Base-by-base conservation (phyloP, 2,329 filamentous ascomycete genomes). In the Macrophomina tecta region DNA sequence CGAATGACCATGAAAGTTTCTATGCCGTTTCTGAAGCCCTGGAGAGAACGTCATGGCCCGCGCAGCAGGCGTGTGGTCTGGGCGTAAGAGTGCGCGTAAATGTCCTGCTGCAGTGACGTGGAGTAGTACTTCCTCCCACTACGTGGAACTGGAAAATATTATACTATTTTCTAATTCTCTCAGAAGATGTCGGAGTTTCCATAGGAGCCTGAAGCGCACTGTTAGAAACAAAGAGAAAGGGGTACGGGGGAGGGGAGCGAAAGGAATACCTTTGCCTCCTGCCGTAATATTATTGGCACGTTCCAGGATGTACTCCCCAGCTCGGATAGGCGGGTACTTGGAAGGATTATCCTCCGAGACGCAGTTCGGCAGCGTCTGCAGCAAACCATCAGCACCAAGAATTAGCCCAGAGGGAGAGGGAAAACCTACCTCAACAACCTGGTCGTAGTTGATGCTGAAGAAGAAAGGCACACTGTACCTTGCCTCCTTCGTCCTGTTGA, bases 391-490 rank as follows among this genome's bases (percentile, higher is more conserved):
- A 58, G 18, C 32, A 18, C 28, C 34, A 28, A 11, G 14, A 30
- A 28, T 16, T 16, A 16, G 51, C 1, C 11, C 16, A n/a, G 28
- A 65, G 2, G 23, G 48, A 4, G 7, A 23, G 49, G 16, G 32
- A 18, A n/a, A 4, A 65, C 63, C 42, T 45, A 74, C 73, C 68
- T 81, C 77, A 18, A 81, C 74, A 0, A 75, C 69, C 12, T 75
- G 71, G 65, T 81, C 79, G 65, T 81, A 80, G 63, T 81, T 80
- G 23, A 80, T 74, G 28, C 74, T 74, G 64, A 83, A 84, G 72
- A 84, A 84, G 61, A 84, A 83, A 0, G 82, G 79, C 32, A 83
- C 79, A 52, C 79, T 82, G 64, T 83, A 76, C 11, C 82, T 73
- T 66, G 82, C 80, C 18, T 74, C 71, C 0, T 72, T 76, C 7